phyloP scores from a whole-genome alignment of 2,329 filamentous ascomycete genomes.

The Fusarium circinatum region DNA sequence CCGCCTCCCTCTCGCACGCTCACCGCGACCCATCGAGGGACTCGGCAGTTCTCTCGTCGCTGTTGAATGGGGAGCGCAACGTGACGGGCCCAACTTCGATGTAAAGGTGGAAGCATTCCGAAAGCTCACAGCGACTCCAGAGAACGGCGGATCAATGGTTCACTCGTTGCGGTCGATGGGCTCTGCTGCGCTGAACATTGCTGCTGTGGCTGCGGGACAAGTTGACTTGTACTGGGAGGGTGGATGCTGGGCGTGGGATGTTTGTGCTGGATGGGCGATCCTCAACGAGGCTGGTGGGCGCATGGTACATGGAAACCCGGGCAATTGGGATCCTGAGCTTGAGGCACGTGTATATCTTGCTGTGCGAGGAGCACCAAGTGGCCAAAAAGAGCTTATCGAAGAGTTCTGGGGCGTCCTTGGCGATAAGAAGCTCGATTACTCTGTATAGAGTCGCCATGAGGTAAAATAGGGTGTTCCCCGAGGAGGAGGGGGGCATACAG shows the following conservation, averaged over 20 bases:
- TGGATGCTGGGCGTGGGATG: slow-evolving; percentile 87
- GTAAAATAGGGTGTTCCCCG: neutral
- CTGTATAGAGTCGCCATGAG: slow-evolving; percentile 30
- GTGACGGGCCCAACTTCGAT: slow-evolving; percentile 76
- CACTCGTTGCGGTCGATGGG: slow-evolving; percentile 78
- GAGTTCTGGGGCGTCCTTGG: slow-evolving; percentile 73
- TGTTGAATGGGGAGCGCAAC: slow-evolving; percentile 78
- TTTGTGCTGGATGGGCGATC: slow-evolving; percentile 83
- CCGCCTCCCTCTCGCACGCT: slow-evolving; percentile 54
- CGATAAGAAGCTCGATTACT: slow-evolving; percentile 62
- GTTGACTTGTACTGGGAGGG: slow-evolving; percentile 85
- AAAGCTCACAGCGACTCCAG: slow-evolving; percentile 66
- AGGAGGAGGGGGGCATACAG: neutral
- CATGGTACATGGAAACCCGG: slow-evolving; percentile 78
- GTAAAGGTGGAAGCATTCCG: slow-evolving; percentile 75
- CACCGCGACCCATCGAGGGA: slow-evolving; percentile 66
- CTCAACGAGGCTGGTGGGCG: slow-evolving; percentile 78
- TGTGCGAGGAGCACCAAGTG: slow-evolving; percentile 67
- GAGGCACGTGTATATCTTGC: slow-evolving; percentile 72
- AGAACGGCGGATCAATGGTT: slow-evolving; percentile 78
- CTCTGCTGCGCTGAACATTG: slow-evolving; percentile 79
- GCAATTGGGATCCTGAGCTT: slow-evolving; percentile 72
- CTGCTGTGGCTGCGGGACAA: slow-evolving; percentile 75
- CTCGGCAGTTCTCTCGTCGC: slow-evolving; percentile 73
- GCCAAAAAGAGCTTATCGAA: slow-evolving; percentile 70